Percentiles rank a stretch among this genome's conserved stretches.
These are phyloP conservation scores for Teratosphaeria viscida DNA, from an alignment of 2,329 filamentous ascomycete genomes.

Conservation along the genomic window DNA sequence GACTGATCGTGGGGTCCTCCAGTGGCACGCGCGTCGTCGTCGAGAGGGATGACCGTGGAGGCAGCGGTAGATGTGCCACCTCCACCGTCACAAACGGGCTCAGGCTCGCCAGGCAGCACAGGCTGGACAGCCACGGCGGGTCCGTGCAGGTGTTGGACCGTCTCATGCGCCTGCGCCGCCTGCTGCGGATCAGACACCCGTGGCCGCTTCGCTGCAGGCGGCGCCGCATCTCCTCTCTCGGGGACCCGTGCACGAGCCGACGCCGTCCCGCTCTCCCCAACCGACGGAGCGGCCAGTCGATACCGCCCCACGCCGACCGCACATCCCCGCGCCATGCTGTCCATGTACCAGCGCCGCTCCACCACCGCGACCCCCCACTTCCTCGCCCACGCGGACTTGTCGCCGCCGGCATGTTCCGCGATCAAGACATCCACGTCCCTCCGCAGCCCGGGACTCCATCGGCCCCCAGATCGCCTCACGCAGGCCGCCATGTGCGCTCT, in stretches of 20 bases:
- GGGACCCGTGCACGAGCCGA: not conserved
- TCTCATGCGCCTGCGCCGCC: not conserved
- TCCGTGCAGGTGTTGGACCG: not conserved
- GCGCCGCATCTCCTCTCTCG: not conserved
- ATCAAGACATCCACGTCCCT: not conserved
- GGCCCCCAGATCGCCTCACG: not conserved
- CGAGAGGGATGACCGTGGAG: not conserved
- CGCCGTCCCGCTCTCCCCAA: not conserved
- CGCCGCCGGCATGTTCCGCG: not conserved
- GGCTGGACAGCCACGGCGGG: not conserved
- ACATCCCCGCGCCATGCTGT: not conserved
- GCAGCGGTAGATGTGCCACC: not conserved
- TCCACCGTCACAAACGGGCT: not conserved
- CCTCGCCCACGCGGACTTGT: not conserved
- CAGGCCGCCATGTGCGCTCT: not conserved
- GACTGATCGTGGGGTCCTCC: not conserved
- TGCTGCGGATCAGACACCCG: not conserved
- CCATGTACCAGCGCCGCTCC: not conserved
- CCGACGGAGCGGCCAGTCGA: not conserved
- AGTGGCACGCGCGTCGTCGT: not conserved
- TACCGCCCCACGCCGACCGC: not conserved
- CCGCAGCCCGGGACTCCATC: not conserved
- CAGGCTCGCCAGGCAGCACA: not conserved
- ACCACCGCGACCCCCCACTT: not conserved
- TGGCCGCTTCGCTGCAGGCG: not conserved